Percentiles rank a stretch among this genome's conserved stretches.
Evolutionary conservation across 129 eudicot species (phyloP).

Genomic region (Artemisia argyi): DNA sequence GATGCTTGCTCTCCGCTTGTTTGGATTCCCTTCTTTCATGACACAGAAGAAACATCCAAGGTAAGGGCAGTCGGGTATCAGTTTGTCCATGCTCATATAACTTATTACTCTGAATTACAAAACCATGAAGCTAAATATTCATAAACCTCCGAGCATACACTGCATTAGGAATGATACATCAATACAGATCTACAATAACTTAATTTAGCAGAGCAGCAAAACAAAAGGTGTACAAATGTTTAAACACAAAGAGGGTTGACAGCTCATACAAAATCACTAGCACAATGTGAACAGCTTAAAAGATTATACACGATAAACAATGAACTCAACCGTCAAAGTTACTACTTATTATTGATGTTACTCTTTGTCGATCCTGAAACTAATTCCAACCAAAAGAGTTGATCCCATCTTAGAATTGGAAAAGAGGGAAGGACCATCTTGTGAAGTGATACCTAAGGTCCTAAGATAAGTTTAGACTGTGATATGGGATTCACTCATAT

Average conservation of each 20-base stretch:
- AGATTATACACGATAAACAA: not conserved
- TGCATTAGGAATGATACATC: conserved; percentile 20
- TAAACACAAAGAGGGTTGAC: not conserved
- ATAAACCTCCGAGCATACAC: conserved; percentile 20
- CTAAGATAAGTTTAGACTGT: too few species aligned
- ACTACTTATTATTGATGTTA: not conserved
- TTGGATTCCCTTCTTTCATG: conserved; percentile 93
- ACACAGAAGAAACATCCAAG: conserved; percentile 95
- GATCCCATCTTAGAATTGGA: too few species aligned
- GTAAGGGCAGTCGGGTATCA: too few species aligned
- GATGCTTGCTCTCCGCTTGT: conserved; percentile 82
- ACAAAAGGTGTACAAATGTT: not conserved
- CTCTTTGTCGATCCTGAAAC: not conserved
- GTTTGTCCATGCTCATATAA: conserved; percentile 63
- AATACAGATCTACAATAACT: conserved; percentile 6
- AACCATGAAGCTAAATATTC: conserved; percentile 30
- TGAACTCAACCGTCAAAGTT: not conserved
- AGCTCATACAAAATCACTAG: not conserved
- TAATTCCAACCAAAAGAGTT: not conserved
- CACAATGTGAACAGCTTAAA: not conserved
- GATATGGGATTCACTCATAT: too few species aligned
- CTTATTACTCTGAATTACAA: conserved; percentile 9
- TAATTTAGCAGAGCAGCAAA: not conserved
- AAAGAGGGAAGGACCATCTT: too few species aligned
- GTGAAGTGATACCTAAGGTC: too few species aligned